Evolutionary conservation across 805 yeast species (phyloP).

Genomic region (Blastobotrys americana): DNA sequence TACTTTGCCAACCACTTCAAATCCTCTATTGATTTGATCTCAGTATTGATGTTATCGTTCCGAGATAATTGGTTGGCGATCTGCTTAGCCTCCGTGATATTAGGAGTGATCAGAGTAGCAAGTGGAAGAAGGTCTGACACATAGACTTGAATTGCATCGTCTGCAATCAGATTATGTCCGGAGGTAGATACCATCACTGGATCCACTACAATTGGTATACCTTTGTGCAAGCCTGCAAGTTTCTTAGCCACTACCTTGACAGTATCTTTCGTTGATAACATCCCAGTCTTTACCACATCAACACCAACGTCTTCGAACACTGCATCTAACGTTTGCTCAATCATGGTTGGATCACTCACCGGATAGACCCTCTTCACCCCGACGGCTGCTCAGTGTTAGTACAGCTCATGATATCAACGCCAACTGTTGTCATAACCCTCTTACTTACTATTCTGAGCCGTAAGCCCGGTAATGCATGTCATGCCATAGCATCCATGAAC

Average conservation of each 20-base stretch:
- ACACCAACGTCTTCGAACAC: slow-evolving; percentile 55
- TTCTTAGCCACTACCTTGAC: slow-evolving; percentile 39
- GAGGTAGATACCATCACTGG: slow-evolving; percentile 83
- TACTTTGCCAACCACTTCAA: slow-evolving; percentile 34
- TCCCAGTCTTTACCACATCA: slow-evolving; percentile 72
- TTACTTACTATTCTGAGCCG: slow-evolving; percentile 72
- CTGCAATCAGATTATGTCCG: slow-evolving; percentile 52
- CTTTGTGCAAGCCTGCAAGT: slow-evolving; percentile 28
- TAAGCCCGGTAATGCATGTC: slow-evolving; percentile 70
- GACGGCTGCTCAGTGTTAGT: no score
- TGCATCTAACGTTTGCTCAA: slow-evolving; percentile 44
- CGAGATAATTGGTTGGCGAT: neutral
- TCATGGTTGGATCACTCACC: slow-evolving; percentile 37
- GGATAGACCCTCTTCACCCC: slow-evolving; percentile 36
- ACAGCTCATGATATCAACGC: no score
- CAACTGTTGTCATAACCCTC: no score
- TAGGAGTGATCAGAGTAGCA: slow-evolving; percentile 68
- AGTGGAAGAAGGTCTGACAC: slow-evolving; percentile 41
- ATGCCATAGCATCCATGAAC: slow-evolving; percentile 70
- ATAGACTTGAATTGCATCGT: slow-evolving; percentile 38
- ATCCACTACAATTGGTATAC: slow-evolving; percentile 53
- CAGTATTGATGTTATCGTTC: slow-evolving; percentile 1
- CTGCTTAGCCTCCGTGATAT: slow-evolving; percentile 53
- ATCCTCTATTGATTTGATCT: slow-evolving; percentile 34
- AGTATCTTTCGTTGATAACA: slow-evolving; percentile 52